Percentiles rank a stretch among this genome's conserved stretches.
Conservation (phyloP, 805 yeast species). For the Kodamaea jinghongensis region DNA sequence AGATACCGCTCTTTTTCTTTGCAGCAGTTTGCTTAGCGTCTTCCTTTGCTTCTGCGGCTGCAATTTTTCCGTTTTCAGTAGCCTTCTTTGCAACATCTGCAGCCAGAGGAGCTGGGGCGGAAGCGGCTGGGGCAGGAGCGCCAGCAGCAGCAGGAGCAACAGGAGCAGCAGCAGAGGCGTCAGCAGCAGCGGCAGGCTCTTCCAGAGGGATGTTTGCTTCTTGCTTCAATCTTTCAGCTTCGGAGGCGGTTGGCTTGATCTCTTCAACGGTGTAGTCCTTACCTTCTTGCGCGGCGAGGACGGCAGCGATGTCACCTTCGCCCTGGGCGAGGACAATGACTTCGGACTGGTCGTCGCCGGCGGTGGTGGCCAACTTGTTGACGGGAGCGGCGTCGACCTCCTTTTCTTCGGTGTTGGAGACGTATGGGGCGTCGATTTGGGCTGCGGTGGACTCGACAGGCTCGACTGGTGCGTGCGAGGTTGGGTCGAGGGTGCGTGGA, state of each 20-base stretch:
- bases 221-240: conserved; percentile 34
- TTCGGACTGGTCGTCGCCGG: conserved; percentile 17
- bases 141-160: conserved; percentile 11
- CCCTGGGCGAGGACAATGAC: conserved; percentile 44
- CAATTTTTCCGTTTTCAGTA: conserved; percentile 8
- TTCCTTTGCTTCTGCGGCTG: conserved; percentile 9
- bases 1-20: conserved; percentile 14
- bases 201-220: conserved; percentile 22
- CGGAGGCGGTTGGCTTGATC: conserved; percentile 40
- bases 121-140: conserved; percentile 10
- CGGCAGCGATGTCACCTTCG: conserved; percentile 30
- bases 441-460: conserved; percentile 7
- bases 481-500: conserved; percentile 7
- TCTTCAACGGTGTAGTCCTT: conserved; percentile 40
- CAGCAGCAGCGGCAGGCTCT: conserved; percentile 9
- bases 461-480: conserved; percentile 4
- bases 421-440: conserved; percentile 5
- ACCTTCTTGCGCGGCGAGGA: conserved; percentile 33
- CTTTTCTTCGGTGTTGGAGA: conserved; percentile 7
- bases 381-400: conserved; percentile 12
- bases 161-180: conserved; percentile 12
- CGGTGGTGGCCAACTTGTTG: conserved; percentile 8
- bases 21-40: conserved; percentile 10
- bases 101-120: not conserved
- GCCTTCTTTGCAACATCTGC: conserved; percentile 10